Evolutionary conservation across 352 stramenopile species (phyloP), one percentile per base, ranked within the genome.

Genomic region (Pythium chondricola): DNA sequence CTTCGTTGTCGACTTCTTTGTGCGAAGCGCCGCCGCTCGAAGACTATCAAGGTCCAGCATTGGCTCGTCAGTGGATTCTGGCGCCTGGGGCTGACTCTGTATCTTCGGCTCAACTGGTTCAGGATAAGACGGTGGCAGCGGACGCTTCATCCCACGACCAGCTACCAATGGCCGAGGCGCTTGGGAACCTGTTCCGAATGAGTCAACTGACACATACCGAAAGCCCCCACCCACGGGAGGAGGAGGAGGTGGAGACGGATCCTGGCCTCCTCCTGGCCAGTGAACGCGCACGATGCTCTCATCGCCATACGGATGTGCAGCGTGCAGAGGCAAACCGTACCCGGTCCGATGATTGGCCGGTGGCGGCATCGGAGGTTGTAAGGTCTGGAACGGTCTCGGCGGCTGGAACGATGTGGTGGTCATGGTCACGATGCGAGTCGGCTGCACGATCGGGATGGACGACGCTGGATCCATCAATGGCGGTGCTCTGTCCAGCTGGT

Each of bases 211-310:
- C 11, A 46, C 48, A 33, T 66, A 60, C 8, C 47, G 51, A 26
- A 48, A 58, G 18, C 43, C 22, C 50, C 32, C 41, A 24, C 30
- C 18, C 11, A 36, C 6, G n/a, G 18, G 7, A 38, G 43, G 51
- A 17, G 53, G 48, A n/a, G 43, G 32, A 16, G 46, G 44, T 4
- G 47, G 37, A 14, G 20, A 66, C 59, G 80, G 79, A 46, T 84
- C 65, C n/a, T n/a, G n/a, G 43, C 85, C 68, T 36, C 49, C 60
- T 26, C 74, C 76, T 58, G 85, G 74, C 11, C 76, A 68, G 46
- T 84, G 83, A 26, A 91, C 73, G 3, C 80, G 76, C n/a, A 91
- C 27, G 49, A 88, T 87, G 20, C 77, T 67, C 17, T 81, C 83
- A 27, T 85, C 66, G 27, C 51, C 47, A 38, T 67, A 85, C 6